Evolutionary conservation across 345 rosid species (phyloP).

Genomic region (Trapa incisa): DNA sequence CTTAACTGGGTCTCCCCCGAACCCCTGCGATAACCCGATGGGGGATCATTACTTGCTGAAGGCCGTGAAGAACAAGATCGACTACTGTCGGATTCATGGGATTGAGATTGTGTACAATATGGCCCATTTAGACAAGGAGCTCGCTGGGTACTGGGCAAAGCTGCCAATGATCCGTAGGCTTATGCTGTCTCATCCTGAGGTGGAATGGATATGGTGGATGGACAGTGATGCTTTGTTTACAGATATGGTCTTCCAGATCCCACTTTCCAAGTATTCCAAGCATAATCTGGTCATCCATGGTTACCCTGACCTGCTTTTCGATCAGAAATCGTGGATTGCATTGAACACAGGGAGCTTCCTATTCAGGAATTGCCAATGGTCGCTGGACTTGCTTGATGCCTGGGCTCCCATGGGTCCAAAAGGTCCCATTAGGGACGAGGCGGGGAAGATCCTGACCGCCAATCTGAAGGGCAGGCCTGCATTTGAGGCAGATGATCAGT

Average conservation of each 20-base stretch:
- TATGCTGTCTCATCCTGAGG: constrained; percentile 86
- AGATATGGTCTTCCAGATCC: constrained; percentile 87
- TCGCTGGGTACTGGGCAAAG: constrained; percentile 96
- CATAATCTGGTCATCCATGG: constrained; percentile 85
- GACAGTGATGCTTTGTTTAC: constrained; percentile 96
- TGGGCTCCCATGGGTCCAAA: constrained; percentile 98
- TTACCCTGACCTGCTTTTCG: constrained; percentile 72
- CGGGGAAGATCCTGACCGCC: constrained; percentile 75
- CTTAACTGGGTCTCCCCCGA: constrained; percentile 76
- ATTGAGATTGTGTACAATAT: constrained; percentile 90
- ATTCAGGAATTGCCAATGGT: constrained; percentile 90
- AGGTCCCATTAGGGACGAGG: constrained; percentile 75
- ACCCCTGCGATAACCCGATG: constrained; percentile 81
- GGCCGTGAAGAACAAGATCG: constrained; percentile 81
- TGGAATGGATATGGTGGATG: constrained; percentile 99
- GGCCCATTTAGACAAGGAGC: constrained; percentile 90
- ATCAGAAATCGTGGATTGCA: constrained; percentile 89
- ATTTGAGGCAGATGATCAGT: constrained; percentile 91
- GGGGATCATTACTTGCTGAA: constrained; percentile 88
- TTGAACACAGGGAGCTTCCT: constrained; percentile 88
- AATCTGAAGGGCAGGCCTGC: constrained; percentile 78
- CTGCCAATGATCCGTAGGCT: constrained; percentile 74
- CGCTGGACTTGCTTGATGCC: constrained; percentile 79
- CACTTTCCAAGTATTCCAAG: constrained; percentile 35
- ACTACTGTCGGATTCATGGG: constrained; percentile 92